Evolutionary conservation across 331 rosid genomes (phyloP).

Genomic region (Spiraea crenata): DNA sequence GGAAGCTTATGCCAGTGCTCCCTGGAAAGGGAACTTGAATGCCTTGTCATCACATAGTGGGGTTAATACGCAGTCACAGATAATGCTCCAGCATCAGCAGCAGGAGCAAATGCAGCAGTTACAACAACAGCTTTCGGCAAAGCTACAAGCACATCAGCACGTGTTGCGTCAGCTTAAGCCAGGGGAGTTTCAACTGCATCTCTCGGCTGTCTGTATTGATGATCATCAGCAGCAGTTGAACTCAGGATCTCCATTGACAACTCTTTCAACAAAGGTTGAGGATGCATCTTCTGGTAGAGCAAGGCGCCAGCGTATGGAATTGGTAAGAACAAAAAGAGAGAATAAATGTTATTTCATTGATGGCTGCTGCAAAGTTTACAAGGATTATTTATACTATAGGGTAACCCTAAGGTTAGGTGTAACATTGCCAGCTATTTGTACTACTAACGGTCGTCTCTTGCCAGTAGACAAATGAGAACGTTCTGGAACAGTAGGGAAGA

Average conservation of each 20-base stretch:
- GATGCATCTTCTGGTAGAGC: slow-evolving; percentile 79
- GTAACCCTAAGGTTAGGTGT: no score
- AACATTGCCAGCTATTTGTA: no score
- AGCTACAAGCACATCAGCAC: slow-evolving; percentile 59
- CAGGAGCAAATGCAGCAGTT: slow-evolving; percentile 55
- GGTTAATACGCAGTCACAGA: slow-evolving; percentile 44
- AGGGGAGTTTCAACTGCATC: slow-evolving; percentile 71
- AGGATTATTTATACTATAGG: no score
- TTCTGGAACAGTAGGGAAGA: no score
- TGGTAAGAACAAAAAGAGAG: no score
- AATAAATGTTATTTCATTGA: no score
- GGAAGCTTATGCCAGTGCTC: slow-evolving; percentile 58
- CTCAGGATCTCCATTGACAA: slow-evolving; percentile 56
- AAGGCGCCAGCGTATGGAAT: no score
- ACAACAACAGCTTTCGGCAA: slow-evolving; percentile 65
- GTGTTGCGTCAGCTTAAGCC: slow-evolving; percentile 64
- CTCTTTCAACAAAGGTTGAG: slow-evolving; percentile 55
- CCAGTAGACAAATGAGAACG: no score
- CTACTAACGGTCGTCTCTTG: no score
- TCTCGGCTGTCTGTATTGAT: slow-evolving; percentile 57
- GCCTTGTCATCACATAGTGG: slow-evolving; percentile 70
- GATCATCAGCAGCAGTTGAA: slow-evolving; percentile 75
- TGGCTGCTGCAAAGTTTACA: no score
- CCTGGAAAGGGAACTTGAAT: slow-evolving; percentile 59
- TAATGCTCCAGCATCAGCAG: slow-evolving; percentile 30